Evolutionary conservation across 2,329 filamentous ascomycete genomes (phyloP).

Genomic region (Leptosphaerulina australis): DNA sequence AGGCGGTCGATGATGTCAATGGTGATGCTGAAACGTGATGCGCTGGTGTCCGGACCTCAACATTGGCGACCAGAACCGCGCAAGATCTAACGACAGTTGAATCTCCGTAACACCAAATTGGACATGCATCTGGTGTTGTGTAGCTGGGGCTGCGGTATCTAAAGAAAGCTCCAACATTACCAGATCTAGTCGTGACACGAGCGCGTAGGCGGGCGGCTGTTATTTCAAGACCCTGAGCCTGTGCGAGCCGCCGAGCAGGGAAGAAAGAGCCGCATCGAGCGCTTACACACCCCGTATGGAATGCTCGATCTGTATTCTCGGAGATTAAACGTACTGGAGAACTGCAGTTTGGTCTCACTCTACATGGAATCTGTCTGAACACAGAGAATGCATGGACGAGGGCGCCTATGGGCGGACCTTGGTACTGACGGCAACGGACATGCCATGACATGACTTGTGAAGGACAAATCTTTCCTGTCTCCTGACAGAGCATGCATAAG

Average conservation of each 20-base stretch:
- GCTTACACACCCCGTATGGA: constrained; percentile 18
- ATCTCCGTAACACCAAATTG: constrained; percentile 13
- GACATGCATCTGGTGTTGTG: constrained; percentile 22
- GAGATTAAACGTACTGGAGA: constrained; percentile 14
- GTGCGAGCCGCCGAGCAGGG: constrained; percentile 32
- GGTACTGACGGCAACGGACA: constrained; percentile 27
- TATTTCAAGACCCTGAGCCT: constrained; percentile 25
- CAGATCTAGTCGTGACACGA: constrained; percentile 34
- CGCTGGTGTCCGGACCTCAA: constrained; percentile 21
- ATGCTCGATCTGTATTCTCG: constrained; percentile 23
- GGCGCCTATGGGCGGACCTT: constrained; percentile 6
- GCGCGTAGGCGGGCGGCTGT: constrained; percentile 38
- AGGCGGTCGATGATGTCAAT: constrained; percentile 17
- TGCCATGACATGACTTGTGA: constrained; percentile 28
- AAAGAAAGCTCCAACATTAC: constrained; percentile 19
- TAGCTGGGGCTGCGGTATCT: constrained; percentile 21
- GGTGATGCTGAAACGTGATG: constrained; percentile 27
- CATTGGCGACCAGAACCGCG: constrained; percentile 17
- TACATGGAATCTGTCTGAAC: constrained; percentile 20
- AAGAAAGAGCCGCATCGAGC: constrained; percentile 42
- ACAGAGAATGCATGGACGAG: constrained; percentile 18
- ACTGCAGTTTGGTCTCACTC: constrained; percentile 17
- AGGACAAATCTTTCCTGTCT: constrained; percentile 20
- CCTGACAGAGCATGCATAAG: constrained; percentile 23
- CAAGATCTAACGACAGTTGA: constrained; percentile 18